phyloP scores from a whole-genome alignment of 2,329 filamentous ascomycete species.

The Trichoderma koningii region DNA sequence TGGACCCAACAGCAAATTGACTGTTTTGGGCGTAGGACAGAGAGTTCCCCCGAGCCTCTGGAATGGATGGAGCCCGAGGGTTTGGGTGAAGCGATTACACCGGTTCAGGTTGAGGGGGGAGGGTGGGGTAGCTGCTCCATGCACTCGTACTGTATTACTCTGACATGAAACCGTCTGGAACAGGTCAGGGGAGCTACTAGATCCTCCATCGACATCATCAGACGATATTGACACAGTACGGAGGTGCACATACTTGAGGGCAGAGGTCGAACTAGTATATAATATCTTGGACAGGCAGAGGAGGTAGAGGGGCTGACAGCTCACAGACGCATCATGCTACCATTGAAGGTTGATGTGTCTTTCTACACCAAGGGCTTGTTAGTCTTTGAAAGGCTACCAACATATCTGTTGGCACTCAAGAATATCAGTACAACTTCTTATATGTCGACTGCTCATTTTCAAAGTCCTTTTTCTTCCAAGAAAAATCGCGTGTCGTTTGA shows the following conservation, averaged over 20 bases:
- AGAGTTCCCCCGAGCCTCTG: constrained; percentile 2
- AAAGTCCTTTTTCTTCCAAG: not conserved
- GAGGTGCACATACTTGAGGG: too few relatives aligned
- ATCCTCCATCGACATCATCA: not conserved
- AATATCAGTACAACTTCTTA: not conserved
- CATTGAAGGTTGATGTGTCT: too few relatives aligned
- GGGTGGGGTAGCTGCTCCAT: constrained; percentile 15
- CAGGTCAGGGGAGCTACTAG: too few relatives aligned
- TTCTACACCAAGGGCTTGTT: too few relatives aligned
- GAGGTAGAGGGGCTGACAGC: too few relatives aligned
- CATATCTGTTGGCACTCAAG: too few relatives aligned
- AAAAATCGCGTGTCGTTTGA: not conserved
- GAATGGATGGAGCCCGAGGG: constrained; percentile 13
- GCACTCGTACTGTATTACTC: not conserved
- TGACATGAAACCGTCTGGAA: not conserved
- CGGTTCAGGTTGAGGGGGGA: not conserved
- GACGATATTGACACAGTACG: too few relatives aligned
- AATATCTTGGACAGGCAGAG: too few relatives aligned
- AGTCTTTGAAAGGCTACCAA: too few relatives aligned
- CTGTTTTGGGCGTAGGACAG: constrained; percentile 17
- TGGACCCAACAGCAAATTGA: constrained; percentile 11
- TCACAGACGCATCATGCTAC: too few relatives aligned
- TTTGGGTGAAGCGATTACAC: constrained; percentile 11
- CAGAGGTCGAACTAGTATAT: too few relatives aligned
- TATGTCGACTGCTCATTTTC: not conserved